These are phyloP conservation scores for Dactylellina leptospora DNA, from an alignment of 2,329 filamentous ascomycete genomes.

Conservation along the genomic window DNA sequence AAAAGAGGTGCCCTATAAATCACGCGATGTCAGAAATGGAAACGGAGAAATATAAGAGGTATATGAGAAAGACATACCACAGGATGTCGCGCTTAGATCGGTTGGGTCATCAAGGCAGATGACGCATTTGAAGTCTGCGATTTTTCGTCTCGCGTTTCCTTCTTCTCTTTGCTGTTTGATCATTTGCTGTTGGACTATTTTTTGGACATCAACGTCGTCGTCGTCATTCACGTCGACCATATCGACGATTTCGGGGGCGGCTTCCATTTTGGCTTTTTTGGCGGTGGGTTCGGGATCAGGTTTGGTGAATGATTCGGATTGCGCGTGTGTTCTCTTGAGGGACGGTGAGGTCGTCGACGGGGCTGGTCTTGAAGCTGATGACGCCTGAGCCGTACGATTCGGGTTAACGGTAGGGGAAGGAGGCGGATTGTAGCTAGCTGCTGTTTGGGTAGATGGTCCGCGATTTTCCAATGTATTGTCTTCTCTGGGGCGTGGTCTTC, in stretches of 20 bases:
- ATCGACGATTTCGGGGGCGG: constrained; percentile 48
- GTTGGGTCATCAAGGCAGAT: constrained; percentile 57
- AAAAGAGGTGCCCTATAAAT: constrained; percentile 57
- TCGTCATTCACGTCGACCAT: constrained; percentile 41
- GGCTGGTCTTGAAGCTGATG: background rate
- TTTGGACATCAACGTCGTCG: constrained; percentile 52
- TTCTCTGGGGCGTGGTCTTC: background rate
- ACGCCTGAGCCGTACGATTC: no score
- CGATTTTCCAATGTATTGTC: no score
- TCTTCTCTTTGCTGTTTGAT: constrained; percentile 54
- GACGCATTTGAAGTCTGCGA: constrained; percentile 57
- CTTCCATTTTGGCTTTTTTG: constrained; percentile 41
- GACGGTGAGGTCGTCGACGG: constrained; percentile 8
- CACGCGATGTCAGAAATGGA: constrained; percentile 20
- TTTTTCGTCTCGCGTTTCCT: constrained; percentile 54
- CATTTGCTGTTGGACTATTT: constrained; percentile 53
- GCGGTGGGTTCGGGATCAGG: constrained; percentile 1
- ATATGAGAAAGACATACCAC: constrained; percentile 52
- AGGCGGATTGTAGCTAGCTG: constrained; percentile 1
- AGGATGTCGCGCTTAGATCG: constrained; percentile 56
- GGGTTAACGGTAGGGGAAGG: constrained; percentile 8
- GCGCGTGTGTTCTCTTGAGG: constrained; percentile 17
- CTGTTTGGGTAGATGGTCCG: background rate
- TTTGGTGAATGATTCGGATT: constrained; percentile 8
- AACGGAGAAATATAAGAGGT: background rate